Conservation (phyloP, 257 asterid genomes). For the Plectranthus barbatus region DNA sequence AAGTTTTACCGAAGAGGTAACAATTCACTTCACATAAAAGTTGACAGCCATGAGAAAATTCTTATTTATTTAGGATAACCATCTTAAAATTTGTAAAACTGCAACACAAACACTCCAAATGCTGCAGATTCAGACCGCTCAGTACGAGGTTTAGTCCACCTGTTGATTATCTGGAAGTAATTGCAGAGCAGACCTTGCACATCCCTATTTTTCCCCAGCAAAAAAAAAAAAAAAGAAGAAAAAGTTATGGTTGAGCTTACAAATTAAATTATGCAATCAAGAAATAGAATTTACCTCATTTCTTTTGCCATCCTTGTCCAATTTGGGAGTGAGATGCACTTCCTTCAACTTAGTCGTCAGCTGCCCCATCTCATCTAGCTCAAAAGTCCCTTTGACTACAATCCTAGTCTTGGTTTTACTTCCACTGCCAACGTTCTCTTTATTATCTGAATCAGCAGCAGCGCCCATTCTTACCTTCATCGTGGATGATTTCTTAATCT, state of each 20-base stretch:
- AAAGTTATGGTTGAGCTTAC: too few species aligned
- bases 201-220: conserved; percentile 18
- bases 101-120: neutral
- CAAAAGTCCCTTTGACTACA: neutral
- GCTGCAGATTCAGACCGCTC: too few species aligned
- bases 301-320: conserved; percentile 7
- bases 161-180: conserved; percentile 26
- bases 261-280: neutral
- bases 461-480: neutral
- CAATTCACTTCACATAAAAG: neutral
- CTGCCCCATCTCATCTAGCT: neutral
- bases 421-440: conserved; percentile 45
- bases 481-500: conserved; percentile 2
- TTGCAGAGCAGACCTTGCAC: conserved; percentile 43
- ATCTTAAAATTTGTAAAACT: neutral
- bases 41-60: neutral
- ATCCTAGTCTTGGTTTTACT: conserved; percentile 1
- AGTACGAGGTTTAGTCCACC: neutral
- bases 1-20: neutral
- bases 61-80: neutral
- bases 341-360: conserved; percentile 31
- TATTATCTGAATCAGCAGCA: conserved; percentile 31
- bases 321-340: conserved; percentile 13
- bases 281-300: conserved; percentile 4
- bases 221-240: neutral